phyloP scores from a whole-genome alignment of 2,329 filamentous ascomycete species.

The Ophiostoma sp. region DNA sequence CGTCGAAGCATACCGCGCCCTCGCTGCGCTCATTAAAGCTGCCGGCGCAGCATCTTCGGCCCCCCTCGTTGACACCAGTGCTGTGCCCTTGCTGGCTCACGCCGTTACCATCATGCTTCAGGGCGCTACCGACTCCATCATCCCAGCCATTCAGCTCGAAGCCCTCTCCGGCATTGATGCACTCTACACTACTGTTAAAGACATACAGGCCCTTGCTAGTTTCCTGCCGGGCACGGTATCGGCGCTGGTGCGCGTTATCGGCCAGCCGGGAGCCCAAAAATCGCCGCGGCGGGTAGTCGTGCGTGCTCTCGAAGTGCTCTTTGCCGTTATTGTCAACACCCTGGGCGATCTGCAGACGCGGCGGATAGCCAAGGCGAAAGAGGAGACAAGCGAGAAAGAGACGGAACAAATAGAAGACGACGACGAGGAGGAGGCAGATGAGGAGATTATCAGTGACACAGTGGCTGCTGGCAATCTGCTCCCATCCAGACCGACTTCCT shows the following conservation, averaged over 20 bases:
- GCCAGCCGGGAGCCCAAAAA: conserved; percentile 57
- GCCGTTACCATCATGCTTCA: conserved; percentile 76
- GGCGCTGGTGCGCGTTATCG: conserved; percentile 67
- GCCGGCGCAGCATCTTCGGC: conserved; percentile 38
- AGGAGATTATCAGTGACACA: conserved; percentile 26
- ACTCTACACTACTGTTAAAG: conserved; percentile 59
- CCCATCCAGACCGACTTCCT: not conserved
- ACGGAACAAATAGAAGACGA: conserved; percentile 25
- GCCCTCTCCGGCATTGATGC: conserved; percentile 61
- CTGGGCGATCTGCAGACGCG: conserved; percentile 54
- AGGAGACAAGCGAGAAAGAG: not conserved
- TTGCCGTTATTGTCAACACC: conserved; percentile 48
- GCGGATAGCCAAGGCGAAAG: conserved; percentile 36
- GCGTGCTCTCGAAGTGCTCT: conserved; percentile 55
- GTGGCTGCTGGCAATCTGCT: not conserved
- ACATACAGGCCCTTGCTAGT: conserved; percentile 70
- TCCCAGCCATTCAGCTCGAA: conserved; percentile 63
- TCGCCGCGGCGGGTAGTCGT: conserved; percentile 57
- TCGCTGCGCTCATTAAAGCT: conserved; percentile 60
- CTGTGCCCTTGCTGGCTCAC: conserved; percentile 75
- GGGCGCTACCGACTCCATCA: conserved; percentile 58
- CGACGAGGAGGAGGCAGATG: conserved; percentile 26
- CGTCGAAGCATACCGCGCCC: conserved; percentile 63
- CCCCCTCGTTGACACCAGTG: conserved; percentile 50
- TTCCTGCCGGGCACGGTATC: conserved; percentile 88